phyloP scores from a whole-genome alignment of 2,329 filamentous ascomycete genomes.

The Pseudopyricularia cyperi region DNA sequence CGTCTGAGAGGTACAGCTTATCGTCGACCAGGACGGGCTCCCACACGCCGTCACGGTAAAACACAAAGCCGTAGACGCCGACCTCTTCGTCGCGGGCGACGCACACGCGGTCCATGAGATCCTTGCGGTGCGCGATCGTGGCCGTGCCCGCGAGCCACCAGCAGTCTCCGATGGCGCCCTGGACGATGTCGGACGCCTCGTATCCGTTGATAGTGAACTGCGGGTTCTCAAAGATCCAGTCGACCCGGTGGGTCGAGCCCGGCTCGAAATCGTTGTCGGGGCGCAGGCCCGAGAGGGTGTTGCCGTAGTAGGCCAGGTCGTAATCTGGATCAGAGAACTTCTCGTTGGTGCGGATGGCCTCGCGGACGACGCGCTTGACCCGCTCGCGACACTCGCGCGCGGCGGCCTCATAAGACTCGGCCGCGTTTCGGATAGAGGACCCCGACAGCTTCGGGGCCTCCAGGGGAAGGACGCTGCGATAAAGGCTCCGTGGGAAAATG shows the following conservation, averaged over 20 bases:
- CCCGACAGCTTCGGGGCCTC: constrained; percentile 11
- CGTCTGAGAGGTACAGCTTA: constrained; percentile 51
- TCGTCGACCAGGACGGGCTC: constrained; percentile 60
- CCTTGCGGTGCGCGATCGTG: constrained; percentile 52
- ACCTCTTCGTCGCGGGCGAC: constrained; percentile 53
- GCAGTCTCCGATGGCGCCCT: constrained; percentile 48
- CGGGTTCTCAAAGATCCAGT: constrained; percentile 45
- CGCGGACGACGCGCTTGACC: constrained; percentile 24
- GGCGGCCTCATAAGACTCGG: constrained; percentile 27
- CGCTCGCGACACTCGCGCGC: constrained; percentile 24
- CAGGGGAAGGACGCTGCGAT: constrained; percentile 17
- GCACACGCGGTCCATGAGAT: constrained; percentile 53
- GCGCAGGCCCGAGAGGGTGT: constrained; percentile 22
- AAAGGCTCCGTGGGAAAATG: constrained; percentile 27
- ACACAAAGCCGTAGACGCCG: constrained; percentile 10
- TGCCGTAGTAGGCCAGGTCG: constrained; percentile 21
- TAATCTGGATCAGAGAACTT: constrained; percentile 32
- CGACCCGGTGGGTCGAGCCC: constrained; percentile 27
- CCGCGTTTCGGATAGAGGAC: constrained; percentile 22
- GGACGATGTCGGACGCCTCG: constrained; percentile 26
- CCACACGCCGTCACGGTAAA: constrained; percentile 47
- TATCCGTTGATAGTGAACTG: constrained; percentile 50
- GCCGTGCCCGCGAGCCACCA: constrained; percentile 61
- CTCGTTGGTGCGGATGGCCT: constrained; percentile 29
- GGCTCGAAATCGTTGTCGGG: constrained; percentile 14